phyloP scores from a whole-genome alignment of 352 stramenopile species.

The Phytophthora sp. region DNA sequence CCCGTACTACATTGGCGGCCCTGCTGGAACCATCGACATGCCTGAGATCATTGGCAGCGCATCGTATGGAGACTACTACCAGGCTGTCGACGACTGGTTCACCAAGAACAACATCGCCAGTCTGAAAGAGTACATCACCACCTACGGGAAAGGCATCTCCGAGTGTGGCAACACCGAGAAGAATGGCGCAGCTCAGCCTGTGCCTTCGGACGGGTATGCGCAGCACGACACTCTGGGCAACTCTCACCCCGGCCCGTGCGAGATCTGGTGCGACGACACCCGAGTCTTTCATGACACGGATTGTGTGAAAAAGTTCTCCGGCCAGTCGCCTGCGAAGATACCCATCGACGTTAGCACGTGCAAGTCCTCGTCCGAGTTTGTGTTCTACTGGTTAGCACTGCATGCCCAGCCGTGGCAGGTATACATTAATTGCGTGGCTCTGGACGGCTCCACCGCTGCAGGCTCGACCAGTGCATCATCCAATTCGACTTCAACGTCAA shows the following conservation, averaged over 20 bases:
- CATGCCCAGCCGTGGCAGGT: conserved; percentile 47
- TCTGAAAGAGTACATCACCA: conserved; percentile 36
- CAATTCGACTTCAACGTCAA: conserved; percentile 14
- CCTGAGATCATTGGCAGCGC: conserved; percentile 25
- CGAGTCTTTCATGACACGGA: conserved; percentile 49
- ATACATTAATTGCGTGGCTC: conserved; percentile 48
- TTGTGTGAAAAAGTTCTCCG: conserved; percentile 30
- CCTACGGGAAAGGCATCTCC: conserved; percentile 17
- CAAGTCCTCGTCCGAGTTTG: conserved; percentile 28
- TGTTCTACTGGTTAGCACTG: conserved; percentile 53
- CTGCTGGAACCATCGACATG: conserved; percentile 34
- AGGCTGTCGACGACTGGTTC: conserved; percentile 33
- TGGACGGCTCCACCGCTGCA: conserved; percentile 14
- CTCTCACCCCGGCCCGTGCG: conserved; percentile 48
- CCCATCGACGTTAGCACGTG: conserved; percentile 43
- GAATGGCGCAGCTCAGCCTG: conserved; percentile 15
- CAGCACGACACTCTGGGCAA: conserved; percentile 32
- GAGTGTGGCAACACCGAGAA: conserved; percentile 38
- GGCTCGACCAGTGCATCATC: conserved; percentile 9
- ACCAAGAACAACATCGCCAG: conserved; percentile 33
- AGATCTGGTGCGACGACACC: conserved; percentile 50
- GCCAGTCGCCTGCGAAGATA: conserved; percentile 29
- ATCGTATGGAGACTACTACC: conserved; percentile 33
- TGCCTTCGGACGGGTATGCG: conserved; percentile 28
- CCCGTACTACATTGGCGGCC: conserved; percentile 28